Conservation (phyloP, 202 grass and related monocot species). For the Brachypodium distachyon region DNA sequence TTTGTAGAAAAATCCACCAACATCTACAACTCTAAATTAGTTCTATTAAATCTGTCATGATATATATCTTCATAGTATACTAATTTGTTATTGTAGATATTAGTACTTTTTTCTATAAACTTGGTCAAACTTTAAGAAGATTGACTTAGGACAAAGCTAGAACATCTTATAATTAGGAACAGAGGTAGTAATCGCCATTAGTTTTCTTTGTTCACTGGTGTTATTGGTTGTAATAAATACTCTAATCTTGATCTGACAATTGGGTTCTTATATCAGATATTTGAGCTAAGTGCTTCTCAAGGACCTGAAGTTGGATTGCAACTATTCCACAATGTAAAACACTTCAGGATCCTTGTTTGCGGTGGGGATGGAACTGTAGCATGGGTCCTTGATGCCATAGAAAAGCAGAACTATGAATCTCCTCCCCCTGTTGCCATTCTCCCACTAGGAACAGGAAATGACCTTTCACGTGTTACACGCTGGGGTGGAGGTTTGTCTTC, state of each 20-base stretch:
- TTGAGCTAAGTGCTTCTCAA: conserved; percentile 69
- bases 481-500: conserved; percentile 89
- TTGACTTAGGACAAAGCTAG: too few relatives aligned
- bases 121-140: too few relatives aligned
- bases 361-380: conserved; percentile 89
- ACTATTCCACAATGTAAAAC: conserved; percentile 57
- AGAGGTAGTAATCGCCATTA: not conserved
- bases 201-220: not conserved
- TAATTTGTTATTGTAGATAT: too few relatives aligned
- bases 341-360: conserved; percentile 92
- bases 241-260: not conserved
- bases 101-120: too few relatives aligned
- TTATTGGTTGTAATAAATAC: not conserved
- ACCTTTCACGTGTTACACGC: conserved; percentile 66
- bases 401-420: conserved; percentile 79
- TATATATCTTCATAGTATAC: too few relatives aligned
- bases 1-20: too few relatives aligned
- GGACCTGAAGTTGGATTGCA: conserved; percentile 77
- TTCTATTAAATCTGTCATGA: too few relatives aligned
- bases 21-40: too few relatives aligned
- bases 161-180: too few relatives aligned
- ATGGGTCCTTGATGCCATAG: conserved; percentile 91
- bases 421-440: conserved; percentile 88
- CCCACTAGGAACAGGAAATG: conserved; percentile 87
- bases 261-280: conserved; percentile 54